Conservation (phyloP, 2,329 filamentous ascomycete genomes). For the Blastomyces gilchristii region DNA sequence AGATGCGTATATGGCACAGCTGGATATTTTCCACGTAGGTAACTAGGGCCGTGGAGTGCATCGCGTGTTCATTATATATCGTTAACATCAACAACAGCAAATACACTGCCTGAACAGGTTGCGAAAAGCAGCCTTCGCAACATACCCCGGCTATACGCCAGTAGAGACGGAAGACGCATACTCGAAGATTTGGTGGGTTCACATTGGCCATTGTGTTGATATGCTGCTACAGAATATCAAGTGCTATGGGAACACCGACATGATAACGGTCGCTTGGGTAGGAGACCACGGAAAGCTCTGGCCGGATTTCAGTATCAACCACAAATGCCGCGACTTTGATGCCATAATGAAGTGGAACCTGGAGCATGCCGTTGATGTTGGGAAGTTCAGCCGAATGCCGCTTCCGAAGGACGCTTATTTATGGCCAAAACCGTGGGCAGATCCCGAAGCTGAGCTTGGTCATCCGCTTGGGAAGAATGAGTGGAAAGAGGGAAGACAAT, state of each 20-base stretch:
- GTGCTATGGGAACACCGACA: conserved; percentile 24
- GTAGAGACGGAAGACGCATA: neutral
- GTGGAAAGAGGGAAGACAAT: conserved; percentile 3
- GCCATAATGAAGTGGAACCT: conserved; percentile 13
- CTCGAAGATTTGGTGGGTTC: conserved; percentile 16
- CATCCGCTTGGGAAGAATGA: conserved; percentile 4
- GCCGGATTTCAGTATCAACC: conserved; percentile 26
- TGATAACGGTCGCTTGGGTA: conserved; percentile 27
- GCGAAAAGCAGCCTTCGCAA: conserved; percentile 18
- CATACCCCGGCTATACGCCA: conserved; percentile 17
- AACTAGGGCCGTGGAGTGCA: neutral
- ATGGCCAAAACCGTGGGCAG: conserved; percentile 6
- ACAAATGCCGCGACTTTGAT: conserved; percentile 26
- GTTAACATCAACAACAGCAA: conserved; percentile 3
- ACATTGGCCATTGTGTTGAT: conserved; percentile 30
- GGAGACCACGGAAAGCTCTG: conserved; percentile 23
- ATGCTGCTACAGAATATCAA: conserved; percentile 28
- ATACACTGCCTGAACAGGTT: conserved; percentile 32
- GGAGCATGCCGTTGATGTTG: conserved; percentile 11
- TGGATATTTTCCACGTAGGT: conserved; percentile 32
- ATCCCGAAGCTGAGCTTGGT: conserved; percentile 1
- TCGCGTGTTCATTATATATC: too few species aligned
- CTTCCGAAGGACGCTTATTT: conserved; percentile 8
- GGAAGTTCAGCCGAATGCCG: conserved; percentile 9
- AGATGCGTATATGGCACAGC: conserved; percentile 26